phyloP scores from a whole-genome alignment of 169 alveolate species.

The Babesia sp. region DNA sequence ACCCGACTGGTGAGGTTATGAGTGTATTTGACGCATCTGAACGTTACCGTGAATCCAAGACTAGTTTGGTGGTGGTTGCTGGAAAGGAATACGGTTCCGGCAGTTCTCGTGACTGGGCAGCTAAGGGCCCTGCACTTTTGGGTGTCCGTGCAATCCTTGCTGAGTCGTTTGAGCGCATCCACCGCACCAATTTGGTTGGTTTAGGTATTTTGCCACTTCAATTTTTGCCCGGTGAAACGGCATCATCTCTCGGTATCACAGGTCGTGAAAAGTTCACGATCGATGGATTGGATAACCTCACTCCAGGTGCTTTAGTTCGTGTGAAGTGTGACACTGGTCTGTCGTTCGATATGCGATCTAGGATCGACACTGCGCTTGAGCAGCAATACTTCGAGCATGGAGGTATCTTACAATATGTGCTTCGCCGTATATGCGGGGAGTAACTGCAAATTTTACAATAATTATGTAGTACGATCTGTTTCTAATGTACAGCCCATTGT shows the following conservation, averaged over 20 bases:
- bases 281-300: constrained; percentile 9
- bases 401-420: constrained; percentile 81
- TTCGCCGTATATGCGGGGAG: constrained; percentile 67
- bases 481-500: neutral
- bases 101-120: constrained; percentile 98
- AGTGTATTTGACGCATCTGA: constrained; percentile 92
- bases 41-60: constrained; percentile 65
- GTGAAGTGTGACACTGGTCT: constrained; percentile 58
- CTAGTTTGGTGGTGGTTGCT: constrained; percentile 80
- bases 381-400: constrained; percentile 77
- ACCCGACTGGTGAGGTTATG: constrained; percentile 87
- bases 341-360: constrained; percentile 48
- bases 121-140: constrained; percentile 92
- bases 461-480: neutral
- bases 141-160: constrained; percentile 95
- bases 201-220: constrained; percentile 95
- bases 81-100: constrained; percentile 97
- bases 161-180: constrained; percentile 94
- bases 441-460: neutral
- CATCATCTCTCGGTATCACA: constrained; percentile 86
- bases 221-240: constrained; percentile 86
- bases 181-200: constrained; percentile 94
- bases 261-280: constrained; percentile 67
- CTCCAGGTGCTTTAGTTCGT: constrained; percentile 54
- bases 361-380: constrained; percentile 81